Evolutionary conservation across 2,329 filamentous ascomycete species (phyloP).

Genomic region (Colletotrichum truncatum): DNA sequence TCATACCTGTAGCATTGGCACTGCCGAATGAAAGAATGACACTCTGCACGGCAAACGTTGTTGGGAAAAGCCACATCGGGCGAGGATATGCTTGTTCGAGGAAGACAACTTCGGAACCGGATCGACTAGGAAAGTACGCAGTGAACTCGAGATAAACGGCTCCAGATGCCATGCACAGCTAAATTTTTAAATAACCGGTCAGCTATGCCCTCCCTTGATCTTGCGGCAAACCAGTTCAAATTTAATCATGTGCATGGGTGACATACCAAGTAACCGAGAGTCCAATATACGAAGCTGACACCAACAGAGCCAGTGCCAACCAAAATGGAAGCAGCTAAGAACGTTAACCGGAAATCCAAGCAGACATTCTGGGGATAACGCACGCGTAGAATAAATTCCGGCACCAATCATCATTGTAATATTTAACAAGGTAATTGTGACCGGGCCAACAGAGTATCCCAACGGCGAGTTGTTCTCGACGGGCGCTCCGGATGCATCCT

Average conservation of each 20-base stretch:
- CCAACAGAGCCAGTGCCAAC: constrained; percentile 69
- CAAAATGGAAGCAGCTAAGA: constrained; percentile 64
- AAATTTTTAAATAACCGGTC: constrained; percentile 47
- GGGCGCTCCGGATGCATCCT: constrained; percentile 57
- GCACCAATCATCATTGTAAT: constrained; percentile 71
- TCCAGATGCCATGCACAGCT: constrained; percentile 56
- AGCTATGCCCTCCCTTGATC: no score
- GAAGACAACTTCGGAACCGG: constrained; percentile 72
- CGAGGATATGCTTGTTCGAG: constrained; percentile 74
- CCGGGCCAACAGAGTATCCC: constrained; percentile 65
- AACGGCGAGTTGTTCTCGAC: constrained; percentile 67
- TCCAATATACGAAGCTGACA: constrained; percentile 70
- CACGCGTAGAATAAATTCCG: constrained; percentile 65
- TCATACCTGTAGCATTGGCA: constrained; percentile 59
- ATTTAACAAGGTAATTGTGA: constrained; percentile 68
- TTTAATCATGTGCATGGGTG: constrained; percentile 50
- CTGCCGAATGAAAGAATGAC: constrained; percentile 72
- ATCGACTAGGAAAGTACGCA: constrained; percentile 72
- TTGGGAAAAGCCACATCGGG: constrained; percentile 70
- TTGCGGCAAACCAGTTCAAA: no score
- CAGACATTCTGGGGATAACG: constrained; percentile 31
- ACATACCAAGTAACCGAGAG: constrained; percentile 67
- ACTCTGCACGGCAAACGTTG: constrained; percentile 69
- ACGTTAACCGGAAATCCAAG: background rate
- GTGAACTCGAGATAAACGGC: constrained; percentile 72